A percentile compares a stretch with the other conserved stretches of the same genome.
phyloP scores from a whole-genome alignment of 176 grass and related monocot species.

The Carex littledalei region DNA sequence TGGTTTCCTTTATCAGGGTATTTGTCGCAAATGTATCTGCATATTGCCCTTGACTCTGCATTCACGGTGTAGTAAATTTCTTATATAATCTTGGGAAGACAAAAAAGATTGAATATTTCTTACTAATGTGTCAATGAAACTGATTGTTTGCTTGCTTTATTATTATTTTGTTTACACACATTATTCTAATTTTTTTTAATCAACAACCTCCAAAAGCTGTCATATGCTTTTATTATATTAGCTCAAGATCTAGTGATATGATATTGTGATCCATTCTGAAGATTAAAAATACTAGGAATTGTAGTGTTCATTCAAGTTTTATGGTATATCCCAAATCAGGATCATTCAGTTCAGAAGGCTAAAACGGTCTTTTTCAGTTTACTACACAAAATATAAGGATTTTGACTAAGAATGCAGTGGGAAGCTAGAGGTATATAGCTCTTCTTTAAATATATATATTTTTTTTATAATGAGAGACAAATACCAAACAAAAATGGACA shows the following conservation, averaged over 20 bases:
- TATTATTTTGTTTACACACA: neutral
- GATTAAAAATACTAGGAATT: neutral
- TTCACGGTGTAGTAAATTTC: constrained; percentile 13
- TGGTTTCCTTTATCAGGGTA: constrained; percentile 48
- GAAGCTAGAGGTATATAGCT: neutral
- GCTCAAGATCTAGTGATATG: neutral
- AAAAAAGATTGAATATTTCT: neutral
- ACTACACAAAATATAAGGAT: neutral
- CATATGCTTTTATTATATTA: neutral
- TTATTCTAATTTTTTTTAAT: neutral
- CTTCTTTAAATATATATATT: neutral
- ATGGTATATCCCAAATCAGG: neutral
- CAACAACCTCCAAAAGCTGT: neutral
- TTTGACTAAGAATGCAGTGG: neutral
- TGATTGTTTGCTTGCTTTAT: neutral
- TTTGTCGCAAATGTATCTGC: constrained; percentile 78
- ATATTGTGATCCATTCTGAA: neutral
- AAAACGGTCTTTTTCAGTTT: neutral
- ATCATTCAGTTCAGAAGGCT: neutral
- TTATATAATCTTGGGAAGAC: neutral
- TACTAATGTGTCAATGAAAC: neutral
- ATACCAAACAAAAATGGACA: neutral
- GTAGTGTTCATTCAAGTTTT: neutral
- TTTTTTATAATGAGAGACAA: neutral
- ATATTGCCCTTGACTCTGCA: constrained; percentile 86